Evolutionary conservation across 2,329 filamentous ascomycete genomes (phyloP), one percentile per base, ranked within the genome.

Genomic region (Colletotrichum coccodes): DNA sequence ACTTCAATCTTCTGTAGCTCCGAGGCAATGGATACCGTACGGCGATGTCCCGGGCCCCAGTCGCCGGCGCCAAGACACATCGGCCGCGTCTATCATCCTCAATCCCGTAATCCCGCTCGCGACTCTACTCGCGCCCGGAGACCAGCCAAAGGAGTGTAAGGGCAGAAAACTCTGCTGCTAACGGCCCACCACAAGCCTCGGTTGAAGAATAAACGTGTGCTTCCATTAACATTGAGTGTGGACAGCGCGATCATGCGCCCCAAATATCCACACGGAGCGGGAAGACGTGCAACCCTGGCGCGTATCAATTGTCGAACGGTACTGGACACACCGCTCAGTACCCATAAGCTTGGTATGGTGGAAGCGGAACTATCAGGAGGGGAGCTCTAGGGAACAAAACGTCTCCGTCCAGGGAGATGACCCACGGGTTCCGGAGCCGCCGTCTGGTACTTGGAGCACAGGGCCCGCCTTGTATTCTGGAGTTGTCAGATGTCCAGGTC

Each of bases 281-380:
- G 61, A 65, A 65, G 54, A 65, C 54, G 54, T 60, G 65, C 54
- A 65, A 60, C 49, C 61, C 61, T 32, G 54, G 65, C 34, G 61
- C 47, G 32, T 54, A 68, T 65, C 54, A 65, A 59, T 34, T 26
- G 30, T 54, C 28, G 42, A 26, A 44, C 34, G 49, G 47, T 40
- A 38, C 28, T 21, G 16, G 36, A 49, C 18, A 38, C 21, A n/a
- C 32, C n/a, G 23, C 16, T 44, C 18, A 30, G 30, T 57, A 57
- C 28, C 58, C 57, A 66, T 58, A 47, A 49, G 40, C 21, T 34
- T 42, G 57, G n/a, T 54, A 21, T 38, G 32, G 46, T 26, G 28
- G 60, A 42, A 47, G 54, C 54, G 32, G 30, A 14, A 53, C 32
- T 36, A 34, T n/a, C 40, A 50, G 40, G 26, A 32, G 58, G 46